Conservation (phyloP, 768 basidiomycete species). For the Leucosporidium creatinivorum region DNA sequence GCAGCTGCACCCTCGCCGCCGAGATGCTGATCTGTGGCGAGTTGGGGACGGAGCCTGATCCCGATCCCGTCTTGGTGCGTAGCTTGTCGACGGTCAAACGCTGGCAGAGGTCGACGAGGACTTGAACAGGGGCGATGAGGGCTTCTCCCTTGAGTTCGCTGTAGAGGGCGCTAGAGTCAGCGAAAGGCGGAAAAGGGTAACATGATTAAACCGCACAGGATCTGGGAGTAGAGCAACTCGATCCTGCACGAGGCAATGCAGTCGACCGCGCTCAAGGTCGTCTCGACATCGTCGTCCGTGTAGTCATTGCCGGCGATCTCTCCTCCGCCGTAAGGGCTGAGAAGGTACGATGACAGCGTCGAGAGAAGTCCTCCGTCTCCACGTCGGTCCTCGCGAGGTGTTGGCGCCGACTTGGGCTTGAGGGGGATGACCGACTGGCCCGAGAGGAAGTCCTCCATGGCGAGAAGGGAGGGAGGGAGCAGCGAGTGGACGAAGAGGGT, state of each 20-base stretch:
- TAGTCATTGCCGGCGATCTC: conserved; percentile 30
- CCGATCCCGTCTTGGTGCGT: conserved; percentile 7
- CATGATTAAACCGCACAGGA: conserved; percentile 56
- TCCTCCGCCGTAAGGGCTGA: conserved; percentile 83
- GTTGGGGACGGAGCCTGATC: conserved; percentile 9
- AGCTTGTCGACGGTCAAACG: conserved; percentile 69
- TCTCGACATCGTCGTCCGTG: conserved; percentile 84
- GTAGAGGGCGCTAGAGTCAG: background rate
- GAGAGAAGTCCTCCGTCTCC: conserved; percentile 85
- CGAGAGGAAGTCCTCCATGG: conserved; percentile 98
- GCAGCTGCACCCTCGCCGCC: conserved; percentile 47
- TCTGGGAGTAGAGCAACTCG: conserved; percentile 89
- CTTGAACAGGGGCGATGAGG: conserved; percentile 71
- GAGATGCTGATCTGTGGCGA: conserved; percentile 24
- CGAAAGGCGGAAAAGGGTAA: background rate
- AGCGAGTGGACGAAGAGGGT: conserved; percentile 91
- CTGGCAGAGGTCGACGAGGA: conserved; percentile 83
- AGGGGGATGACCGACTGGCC: conserved; percentile 88
- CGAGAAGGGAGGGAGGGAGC: conserved; percentile 78
- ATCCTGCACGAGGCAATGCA: conserved; percentile 87
- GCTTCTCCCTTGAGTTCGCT: conserved; percentile 75
- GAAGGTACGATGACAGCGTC: conserved; percentile 85
- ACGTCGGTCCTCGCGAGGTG: conserved; percentile 49
- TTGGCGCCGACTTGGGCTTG: conserved; percentile 44
- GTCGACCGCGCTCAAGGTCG: conserved; percentile 87